phyloP scores from a whole-genome alignment of 2,329 filamentous ascomycete species.

The Alternaria longipes region DNA sequence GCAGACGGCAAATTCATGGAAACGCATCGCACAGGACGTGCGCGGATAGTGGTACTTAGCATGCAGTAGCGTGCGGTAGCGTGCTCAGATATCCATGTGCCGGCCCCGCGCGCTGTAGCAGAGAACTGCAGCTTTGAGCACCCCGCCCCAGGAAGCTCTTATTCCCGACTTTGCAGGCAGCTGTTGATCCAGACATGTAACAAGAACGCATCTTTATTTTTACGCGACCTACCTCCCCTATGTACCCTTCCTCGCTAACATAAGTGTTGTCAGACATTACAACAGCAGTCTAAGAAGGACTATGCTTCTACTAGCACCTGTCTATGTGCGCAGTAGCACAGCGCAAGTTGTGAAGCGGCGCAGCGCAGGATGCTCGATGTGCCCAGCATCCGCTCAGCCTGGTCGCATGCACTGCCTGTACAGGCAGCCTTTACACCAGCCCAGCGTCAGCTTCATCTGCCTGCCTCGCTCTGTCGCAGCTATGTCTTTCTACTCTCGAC shows the following conservation, averaged over 20 bases:
- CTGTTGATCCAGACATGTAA: not conserved
- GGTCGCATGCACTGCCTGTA: conserved; percentile 8
- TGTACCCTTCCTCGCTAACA: not conserved
- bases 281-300: not conserved
- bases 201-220: conserved; percentile 1
- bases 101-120: not conserved
- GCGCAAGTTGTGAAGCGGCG: conserved; percentile 2
- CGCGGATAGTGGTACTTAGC: not conserved
- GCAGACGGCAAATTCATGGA: not conserved
- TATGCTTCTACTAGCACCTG: not conserved
- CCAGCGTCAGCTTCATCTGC: not conserved
- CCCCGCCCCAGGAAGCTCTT: not conserved
- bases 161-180: conserved; percentile 1
- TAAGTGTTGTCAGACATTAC: not conserved
- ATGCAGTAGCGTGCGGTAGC: not conserved
- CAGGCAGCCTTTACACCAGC: conserved; percentile 7
- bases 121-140: conserved; percentile 1
- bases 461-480: not conserved
- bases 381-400: conserved; percentile 12
- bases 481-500: not conserved
- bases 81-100: conserved; percentile 3
- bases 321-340: not conserved
- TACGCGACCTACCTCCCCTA: not conserved
- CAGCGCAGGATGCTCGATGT: conserved; percentile 8
- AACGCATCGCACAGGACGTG: not conserved